Percentiles rank a stretch among this genome's conserved stretches.
Evolutionary conservation across 371 early-diverging fungal genomes (phyloP).

Genomic region (Mortierella sp.): DNA sequence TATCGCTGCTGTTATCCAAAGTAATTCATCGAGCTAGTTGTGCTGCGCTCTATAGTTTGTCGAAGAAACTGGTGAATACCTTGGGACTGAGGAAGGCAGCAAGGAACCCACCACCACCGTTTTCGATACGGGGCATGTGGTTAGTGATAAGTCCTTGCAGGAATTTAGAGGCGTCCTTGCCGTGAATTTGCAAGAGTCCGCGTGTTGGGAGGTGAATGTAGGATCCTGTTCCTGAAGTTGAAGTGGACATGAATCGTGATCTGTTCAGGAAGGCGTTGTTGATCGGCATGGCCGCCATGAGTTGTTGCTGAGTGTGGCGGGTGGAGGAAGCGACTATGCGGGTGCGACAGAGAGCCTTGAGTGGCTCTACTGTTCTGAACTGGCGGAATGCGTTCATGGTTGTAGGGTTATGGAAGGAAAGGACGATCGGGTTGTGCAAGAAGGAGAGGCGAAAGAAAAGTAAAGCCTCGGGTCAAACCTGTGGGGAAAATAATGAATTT

Average conservation of each 20-base stretch:
- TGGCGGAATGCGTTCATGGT: slow-evolving; percentile 20
- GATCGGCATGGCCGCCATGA: neutral
- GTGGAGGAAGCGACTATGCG: neutral
- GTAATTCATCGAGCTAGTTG: neutral
- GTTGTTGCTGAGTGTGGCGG: neutral
- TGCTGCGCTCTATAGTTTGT: neutral
- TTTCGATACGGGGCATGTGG: slow-evolving; percentile 81
- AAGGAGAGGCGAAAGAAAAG: neutral
- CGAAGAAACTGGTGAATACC: slow-evolving; percentile 56
- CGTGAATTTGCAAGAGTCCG: slow-evolving; percentile 76
- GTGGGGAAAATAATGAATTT: neutral
- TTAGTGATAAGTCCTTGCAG: slow-evolving; percentile 94
- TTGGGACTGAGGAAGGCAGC: slow-evolving; percentile 85
- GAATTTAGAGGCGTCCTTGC: slow-evolving; percentile 84
- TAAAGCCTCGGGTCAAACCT: neutral
- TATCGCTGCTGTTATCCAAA: neutral
- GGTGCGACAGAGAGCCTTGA: slow-evolving; percentile 16
- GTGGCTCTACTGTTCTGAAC: slow-evolving; percentile 17
- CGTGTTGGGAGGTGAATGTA: slow-evolving; percentile 70
- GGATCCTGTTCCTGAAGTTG: slow-evolving; percentile 8
- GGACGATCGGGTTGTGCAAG: neutral
- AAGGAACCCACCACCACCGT: slow-evolving; percentile 81
- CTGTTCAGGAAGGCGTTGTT: neutral
- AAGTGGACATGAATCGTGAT: slow-evolving; percentile 25
- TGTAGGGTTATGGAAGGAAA: neutral